Base-by-base conservation (phyloP, 805 yeast genomes). In the Metschnikowia chrysomelidarum region DNA sequence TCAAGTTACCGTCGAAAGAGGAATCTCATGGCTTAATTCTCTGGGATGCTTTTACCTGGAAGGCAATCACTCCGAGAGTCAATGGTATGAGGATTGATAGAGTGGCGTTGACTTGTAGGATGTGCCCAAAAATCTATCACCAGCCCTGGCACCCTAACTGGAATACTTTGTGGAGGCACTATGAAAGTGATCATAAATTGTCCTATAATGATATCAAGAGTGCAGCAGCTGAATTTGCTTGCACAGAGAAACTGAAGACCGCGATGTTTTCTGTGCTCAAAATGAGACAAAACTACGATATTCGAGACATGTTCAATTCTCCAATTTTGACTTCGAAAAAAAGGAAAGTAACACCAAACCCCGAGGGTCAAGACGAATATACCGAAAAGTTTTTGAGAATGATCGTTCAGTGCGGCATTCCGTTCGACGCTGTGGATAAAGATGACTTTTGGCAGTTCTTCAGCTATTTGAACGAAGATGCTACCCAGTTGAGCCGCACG, bases 381-480 rank as follows among this genome's bases (percentile, higher is more conserved):
- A 18, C 11, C 26, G 12, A 10, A 11, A 16, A 20, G 22, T 7
- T 32, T 21, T 19, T 32, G 36, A 26, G 7, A 21, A 27, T 32
- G 36, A 16, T 32, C n/a, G 27, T 32, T 6, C 7, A 14, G 3
- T 20, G 27, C 22, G 17, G 22, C 19, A 26, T 32, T 26, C 27
- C 31, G 12, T 32, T 32, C 18, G 15, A 30, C 2, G 21, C 27
- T 13, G 27, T 26, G 11, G 36, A 25, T 10, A 20, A 30, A 16
- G 19, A 14, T 7, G 16, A 25, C 12, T 32, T 26, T 27, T 14
- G 22, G 21, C 27, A 12, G 5, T 21, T 26, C 20, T 16, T 21
- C 7, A 9, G 7, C n/a, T 27, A n/a, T 13, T 32, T 32, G 27
- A 32, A 31, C 20, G 31, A 32, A 10, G 27, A 27, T 21, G 36